Percentiles rank a stretch among this genome's conserved stretches.
These are phyloP conservation scores for Neurospora tetrasperma DNA, from an alignment of 495 filamentous ascomycete genomes.

Conservation along the genomic window DNA sequence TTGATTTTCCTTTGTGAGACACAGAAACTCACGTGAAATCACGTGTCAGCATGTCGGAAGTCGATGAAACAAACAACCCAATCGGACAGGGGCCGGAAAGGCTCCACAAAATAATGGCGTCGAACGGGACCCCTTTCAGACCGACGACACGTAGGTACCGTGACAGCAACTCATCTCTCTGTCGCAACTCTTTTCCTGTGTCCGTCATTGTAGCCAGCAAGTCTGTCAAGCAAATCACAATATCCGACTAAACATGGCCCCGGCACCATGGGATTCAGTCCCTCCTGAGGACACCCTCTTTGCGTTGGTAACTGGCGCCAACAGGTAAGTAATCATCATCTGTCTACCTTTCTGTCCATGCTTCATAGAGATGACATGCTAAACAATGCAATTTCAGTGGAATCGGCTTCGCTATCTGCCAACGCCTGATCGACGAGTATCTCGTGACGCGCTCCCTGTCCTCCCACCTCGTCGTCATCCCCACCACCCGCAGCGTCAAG, in stretches of 20 bases:
- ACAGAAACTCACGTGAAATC: neutral
- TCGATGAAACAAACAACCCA: neutral
- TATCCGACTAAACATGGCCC: slow-evolving; percentile 20
- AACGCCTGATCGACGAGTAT: slow-evolving; percentile 88
- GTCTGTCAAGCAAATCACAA: neutral
- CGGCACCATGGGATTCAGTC: slow-evolving; percentile 42
- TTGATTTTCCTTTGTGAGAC: neutral
- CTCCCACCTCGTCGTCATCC: slow-evolving; percentile 53
- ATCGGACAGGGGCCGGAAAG: neutral
- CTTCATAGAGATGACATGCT: slow-evolving; percentile 5
- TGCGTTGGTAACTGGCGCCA: slow-evolving; percentile 63
- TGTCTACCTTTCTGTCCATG: neutral
- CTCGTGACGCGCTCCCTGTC: slow-evolving; percentile 51
- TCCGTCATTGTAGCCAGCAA: neutral
- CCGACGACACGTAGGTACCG: neutral
- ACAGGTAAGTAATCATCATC: slow-evolving; percentile 42
- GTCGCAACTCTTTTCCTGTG: neutral
- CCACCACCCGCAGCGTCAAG: slow-evolving; percentile 49
- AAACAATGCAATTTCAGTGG: slow-evolving; percentile 45
- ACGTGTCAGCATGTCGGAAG: neutral
- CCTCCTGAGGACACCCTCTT: slow-evolving; percentile 36
- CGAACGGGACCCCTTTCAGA: neutral
- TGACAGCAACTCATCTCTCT: neutral
- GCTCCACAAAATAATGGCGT: neutral
- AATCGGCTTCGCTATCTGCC: slow-evolving; percentile 76